Base-by-base conservation (phyloP, 1,139 yeast genomes). In the Yamadazyma atlantica region DNA sequence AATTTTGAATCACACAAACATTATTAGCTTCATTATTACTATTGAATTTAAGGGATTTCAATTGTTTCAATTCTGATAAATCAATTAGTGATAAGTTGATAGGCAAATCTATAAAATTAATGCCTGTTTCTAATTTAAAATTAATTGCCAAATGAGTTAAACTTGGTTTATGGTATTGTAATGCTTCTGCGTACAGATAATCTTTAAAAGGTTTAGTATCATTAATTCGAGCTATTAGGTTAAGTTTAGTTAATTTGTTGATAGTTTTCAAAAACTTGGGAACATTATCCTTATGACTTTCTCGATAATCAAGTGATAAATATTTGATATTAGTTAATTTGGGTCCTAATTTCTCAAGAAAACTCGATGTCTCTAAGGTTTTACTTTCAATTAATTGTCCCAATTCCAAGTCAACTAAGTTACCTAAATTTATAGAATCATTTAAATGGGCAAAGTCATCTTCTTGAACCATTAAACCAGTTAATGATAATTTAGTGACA, bases 241-340 rank as follows among this genome's bases (percentile, higher is more conserved):
- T 82, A 9, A 78, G 55, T 32, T 35, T 36, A 2, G 25, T 11
- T 45, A 23, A 53, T 45, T 40, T 28, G 2, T 50, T 45, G 10
- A 67, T 35, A 1, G 38, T 23, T 1, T 33, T 28, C 4, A 78
- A 46, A 43, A 78, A 75, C 0, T 44, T 50, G 0, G 73, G 72
- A 0, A 72, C 66, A 2, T 68, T 57, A 48, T 77, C 82, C 8
- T 57, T 53, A 13, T 54, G 36, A 1, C 70, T 59, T 44, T 78
- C 79, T 34, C 77, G 60, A 39, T 65, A 62, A 46, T 78, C 80
- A 2, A 78, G 46, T 16, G 60, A 56, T 23, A 78, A 48, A 22
- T 53, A 51, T 22, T 48, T 51, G 29, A 75, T 43, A 10, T 44
- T 51, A 1, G 22, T 38, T 27, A 73, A 49, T 19, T 54, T 40